Evolutionary conservation across 2,329 filamentous ascomycete genomes (phyloP).

Genomic region (Cucurbitaria berberidis): DNA sequence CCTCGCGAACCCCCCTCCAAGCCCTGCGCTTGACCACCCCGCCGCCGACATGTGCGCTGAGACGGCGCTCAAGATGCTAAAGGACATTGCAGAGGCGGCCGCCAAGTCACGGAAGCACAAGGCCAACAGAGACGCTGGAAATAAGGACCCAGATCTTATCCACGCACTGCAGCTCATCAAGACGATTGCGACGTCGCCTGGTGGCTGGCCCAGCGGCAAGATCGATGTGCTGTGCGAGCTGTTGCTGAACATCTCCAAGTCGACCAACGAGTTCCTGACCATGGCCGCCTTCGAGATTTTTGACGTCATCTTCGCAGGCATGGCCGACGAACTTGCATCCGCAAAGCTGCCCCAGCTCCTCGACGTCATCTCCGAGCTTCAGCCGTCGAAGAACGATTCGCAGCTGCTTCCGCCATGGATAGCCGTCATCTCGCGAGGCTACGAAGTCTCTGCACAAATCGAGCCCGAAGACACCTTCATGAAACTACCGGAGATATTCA

Average conservation of each 20-base stretch:
- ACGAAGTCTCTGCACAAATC: constrained; percentile 89
- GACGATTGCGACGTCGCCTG: constrained; percentile 82
- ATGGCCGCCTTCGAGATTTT: constrained; percentile 98
- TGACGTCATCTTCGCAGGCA: constrained; percentile 92
- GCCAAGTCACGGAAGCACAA: constrained; percentile 72
- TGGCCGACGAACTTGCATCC: constrained; percentile 85
- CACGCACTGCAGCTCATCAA: constrained; percentile 93
- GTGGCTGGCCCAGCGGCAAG: constrained; percentile 95
- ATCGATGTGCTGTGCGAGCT: constrained; percentile 92
- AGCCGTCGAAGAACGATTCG: constrained; percentile 90
- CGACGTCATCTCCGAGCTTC: constrained; percentile 89
- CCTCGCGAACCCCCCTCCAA: constrained; percentile 83
- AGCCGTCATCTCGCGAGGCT: constrained; percentile 90
- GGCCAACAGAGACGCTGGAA: constrained; percentile 59
- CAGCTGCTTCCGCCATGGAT: constrained; percentile 96
- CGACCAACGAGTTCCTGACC: constrained; percentile 92
- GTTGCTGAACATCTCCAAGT: constrained; percentile 84
- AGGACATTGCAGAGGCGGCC: constrained; percentile 73
- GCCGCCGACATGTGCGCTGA: constrained; percentile 96
- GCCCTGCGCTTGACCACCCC: constrained; percentile 90
- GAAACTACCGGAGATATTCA: constrained; percentile 85
- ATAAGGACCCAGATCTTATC: constrained; percentile 82
- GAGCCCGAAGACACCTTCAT: constrained; percentile 90
- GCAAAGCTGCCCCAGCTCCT: constrained; percentile 87
- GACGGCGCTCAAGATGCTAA: constrained; percentile 80